A percentile compares a stretch with the other conserved stretches of the same genome.
Evolutionary conservation across 768 basidiomycete species (phyloP).

Genomic region (Rhodocollybia butyracea): DNA sequence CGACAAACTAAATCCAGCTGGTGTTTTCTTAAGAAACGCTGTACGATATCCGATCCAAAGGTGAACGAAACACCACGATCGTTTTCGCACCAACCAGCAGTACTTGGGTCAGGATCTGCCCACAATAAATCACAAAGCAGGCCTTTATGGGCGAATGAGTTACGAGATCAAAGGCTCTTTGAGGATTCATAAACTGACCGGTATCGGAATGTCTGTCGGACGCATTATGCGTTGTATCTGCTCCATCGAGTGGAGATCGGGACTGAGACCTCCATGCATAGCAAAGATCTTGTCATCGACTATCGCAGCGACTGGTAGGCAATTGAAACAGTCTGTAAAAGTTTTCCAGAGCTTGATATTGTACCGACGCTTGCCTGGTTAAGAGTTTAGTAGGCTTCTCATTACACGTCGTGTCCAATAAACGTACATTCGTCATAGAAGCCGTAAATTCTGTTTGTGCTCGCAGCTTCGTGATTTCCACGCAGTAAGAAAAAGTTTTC

Average conservation of each 20-base stretch:
- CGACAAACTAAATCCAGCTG: constrained; percentile 99
- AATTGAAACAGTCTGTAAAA: constrained; percentile 99
- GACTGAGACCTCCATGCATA: constrained; percentile 97
- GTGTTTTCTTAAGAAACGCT: constrained; percentile 97
- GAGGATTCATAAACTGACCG: constrained; percentile 46
- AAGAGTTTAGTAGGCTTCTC: background rate
- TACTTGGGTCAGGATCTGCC: constrained; percentile 99
- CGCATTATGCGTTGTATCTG: constrained; percentile 99
- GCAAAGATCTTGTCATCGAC: constrained; percentile 99
- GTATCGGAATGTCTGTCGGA: constrained; percentile 98
- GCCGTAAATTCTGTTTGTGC: constrained; percentile 99
- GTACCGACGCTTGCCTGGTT: constrained; percentile 96
- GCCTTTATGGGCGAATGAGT: constrained; percentile 44
- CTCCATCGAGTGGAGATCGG: constrained; percentile 98
- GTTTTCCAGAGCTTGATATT: constrained; percentile 99
- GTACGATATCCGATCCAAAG: constrained; percentile 97
- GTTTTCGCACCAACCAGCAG: constrained; percentile 99
- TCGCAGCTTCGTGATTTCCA: constrained; percentile 99
- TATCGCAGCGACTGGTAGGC: constrained; percentile 97
- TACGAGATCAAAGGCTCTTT: constrained; percentile 8
- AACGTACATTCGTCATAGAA: constrained; percentile 99
- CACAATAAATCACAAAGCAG: constrained; percentile 94
- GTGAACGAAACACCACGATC: constrained; percentile 99
- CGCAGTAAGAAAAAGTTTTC: constrained; percentile 99
- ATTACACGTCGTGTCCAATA: background rate